These are phyloP conservation scores for Xylaria acuta DNA, from an alignment of 495 filamentous ascomycete species.

Conservation along the genomic window DNA sequence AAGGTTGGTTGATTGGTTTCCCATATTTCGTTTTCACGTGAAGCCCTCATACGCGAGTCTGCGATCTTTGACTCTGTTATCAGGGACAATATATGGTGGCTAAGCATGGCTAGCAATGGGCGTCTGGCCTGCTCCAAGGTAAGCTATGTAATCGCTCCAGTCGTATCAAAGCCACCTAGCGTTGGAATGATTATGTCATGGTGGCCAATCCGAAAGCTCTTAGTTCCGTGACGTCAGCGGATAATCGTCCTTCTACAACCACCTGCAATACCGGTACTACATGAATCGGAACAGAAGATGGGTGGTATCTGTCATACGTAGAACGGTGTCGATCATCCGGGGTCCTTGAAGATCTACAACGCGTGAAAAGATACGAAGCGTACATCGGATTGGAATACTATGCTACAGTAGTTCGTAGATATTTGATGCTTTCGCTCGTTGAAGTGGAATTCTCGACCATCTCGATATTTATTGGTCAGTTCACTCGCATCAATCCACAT, in stretches of 20 bases:
- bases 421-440: background rate
- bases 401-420: background rate
- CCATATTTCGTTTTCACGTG: background rate
- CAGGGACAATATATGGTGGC: background rate
- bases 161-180: background rate
- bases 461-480: slow-evolving; percentile 3
- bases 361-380: background rate
- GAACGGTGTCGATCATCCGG: slow-evolving; percentile 16
- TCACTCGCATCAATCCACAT: slow-evolving; percentile 3
- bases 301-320: slow-evolving; percentile 15
- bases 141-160: background rate
- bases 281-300: background rate
- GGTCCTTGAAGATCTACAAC: background rate
- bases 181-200: slow-evolving; percentile 18
- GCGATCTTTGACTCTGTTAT: background rate
- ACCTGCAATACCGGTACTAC: background rate
- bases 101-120: background rate
- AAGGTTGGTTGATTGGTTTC: slow-evolving; percentile 5
- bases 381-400: background rate
- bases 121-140: background rate
- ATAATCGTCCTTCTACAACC: background rate
- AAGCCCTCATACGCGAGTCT: background rate
- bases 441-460: background rate
- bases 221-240: slow-evolving; percentile 21
- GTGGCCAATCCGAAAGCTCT: background rate